Base-by-base conservation (phyloP, 2,329 filamentous ascomycete genomes). In the Fusarium guadeloupense region DNA sequence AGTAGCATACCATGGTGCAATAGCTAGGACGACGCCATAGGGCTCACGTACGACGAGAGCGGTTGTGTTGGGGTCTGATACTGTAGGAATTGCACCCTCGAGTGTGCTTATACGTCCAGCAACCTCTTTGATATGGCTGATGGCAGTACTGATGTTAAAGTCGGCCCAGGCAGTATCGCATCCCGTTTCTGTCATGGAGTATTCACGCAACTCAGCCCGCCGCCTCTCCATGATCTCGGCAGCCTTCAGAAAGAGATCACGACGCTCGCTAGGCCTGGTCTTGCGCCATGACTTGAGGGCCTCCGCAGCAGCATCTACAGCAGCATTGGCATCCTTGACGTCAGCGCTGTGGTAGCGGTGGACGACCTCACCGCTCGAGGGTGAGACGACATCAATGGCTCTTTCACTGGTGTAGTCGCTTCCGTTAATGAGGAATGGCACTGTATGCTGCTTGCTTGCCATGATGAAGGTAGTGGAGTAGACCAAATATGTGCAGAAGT, bases 21-120 rank as follows among this genome's bases (percentile, higher is more conserved):
- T 92, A 4, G 86, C 88, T 25, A 96, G 77, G 14, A 93, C 82
- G 8, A 95, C 91, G 2, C 92, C 92, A 67, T 86, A 92, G 0
- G 92, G 91, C 75, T 93, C 90, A 71, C 87, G 89, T 62, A 88
- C 76, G 5, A 96, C 77, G 64, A 95, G 78, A 0, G 87, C 90
- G 19, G 58, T 79, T 21, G 70, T 66, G 25, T 65, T 59, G 4
- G 74, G 66, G 26, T 76, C 71, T 26, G 54, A 57, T 4, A 72
- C 67, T 9, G 66, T 40, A 9, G 80, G 76, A 23, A 80, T 74
- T 7, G 69, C 72, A 6, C 77, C 80, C 51, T 72, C 67, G 9
- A 80, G 43, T 10, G 73, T 72, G 10, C 70, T 64, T 19, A 83
- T 75, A 13, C 78, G 73, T 3, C 78, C 79, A 2, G 79, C 81